A percentile compares a stretch with the other conserved stretches of the same genome.
Conservation (phyloP, 305 asterid species). For the Fraxinus platypoda region DNA sequence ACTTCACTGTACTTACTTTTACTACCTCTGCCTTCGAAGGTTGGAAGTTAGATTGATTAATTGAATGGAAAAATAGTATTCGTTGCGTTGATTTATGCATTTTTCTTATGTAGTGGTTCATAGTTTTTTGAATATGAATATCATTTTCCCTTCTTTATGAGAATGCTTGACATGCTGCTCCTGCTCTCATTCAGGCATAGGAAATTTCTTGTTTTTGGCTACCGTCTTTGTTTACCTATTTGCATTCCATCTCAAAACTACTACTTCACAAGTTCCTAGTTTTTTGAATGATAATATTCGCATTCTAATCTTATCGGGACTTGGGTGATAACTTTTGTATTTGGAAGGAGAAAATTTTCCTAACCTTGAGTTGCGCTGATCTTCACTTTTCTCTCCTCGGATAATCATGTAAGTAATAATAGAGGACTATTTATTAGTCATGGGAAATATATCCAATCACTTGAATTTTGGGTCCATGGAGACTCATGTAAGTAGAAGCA, state of each 20-base stretch:
- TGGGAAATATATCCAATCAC: background rate
- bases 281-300: background rate
- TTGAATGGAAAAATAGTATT: background rate
- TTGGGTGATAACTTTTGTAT: background rate
- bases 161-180: background rate
- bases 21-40: background rate
- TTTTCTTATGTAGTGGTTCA: too few relatives aligned
- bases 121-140: too few relatives aligned
- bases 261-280: background rate
- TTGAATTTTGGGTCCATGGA: background rate
- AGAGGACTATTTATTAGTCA: background rate
- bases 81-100: too few relatives aligned
- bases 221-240: background rate
- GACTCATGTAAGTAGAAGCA: background rate
- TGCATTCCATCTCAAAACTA: background rate
- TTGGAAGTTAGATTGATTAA: background rate
- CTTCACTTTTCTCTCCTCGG: background rate
- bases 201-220: background rate
- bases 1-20: background rate
- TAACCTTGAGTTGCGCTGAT: background rate
- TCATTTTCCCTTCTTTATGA: background rate
- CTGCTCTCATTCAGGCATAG: background rate
- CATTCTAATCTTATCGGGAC: background rate
- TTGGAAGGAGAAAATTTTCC: background rate
- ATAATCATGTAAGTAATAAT: background rate